Percentiles rank a stretch among this genome's conserved stretches.
These are phyloP conservation scores for Fusarium austroafricanum DNA, from an alignment of 2,329 filamentous ascomycete species.

Conservation along the genomic window DNA sequence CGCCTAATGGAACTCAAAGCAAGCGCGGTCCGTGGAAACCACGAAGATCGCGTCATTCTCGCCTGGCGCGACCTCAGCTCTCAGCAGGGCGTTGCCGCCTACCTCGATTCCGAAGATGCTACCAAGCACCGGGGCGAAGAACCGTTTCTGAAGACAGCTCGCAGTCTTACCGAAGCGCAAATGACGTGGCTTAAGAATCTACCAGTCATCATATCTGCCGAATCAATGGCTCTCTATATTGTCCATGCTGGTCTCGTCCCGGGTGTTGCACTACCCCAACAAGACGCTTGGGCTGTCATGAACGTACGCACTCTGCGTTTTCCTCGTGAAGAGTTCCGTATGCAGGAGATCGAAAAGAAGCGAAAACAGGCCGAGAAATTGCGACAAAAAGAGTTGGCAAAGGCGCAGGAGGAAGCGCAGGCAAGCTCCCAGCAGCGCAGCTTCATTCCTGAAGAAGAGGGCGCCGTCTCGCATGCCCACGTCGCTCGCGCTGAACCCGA, in stretches of 20 bases:
- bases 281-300: constrained; percentile 86
- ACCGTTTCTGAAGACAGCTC: constrained; percentile 65
- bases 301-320: constrained; percentile 86
- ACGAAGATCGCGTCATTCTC: constrained; percentile 88
- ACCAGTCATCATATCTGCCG: constrained; percentile 82
- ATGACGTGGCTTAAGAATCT: constrained; percentile 75
- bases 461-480: neutral
- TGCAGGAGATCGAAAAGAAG: constrained; percentile 49
- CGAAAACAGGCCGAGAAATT: constrained; percentile 40
- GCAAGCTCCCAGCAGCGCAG: constrained; percentile 14
- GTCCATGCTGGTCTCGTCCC: constrained; percentile 91
- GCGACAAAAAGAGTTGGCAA: constrained; percentile 30
- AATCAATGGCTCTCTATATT: constrained; percentile 72
- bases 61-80: constrained; percentile 58
- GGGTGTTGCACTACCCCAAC: constrained; percentile 74
- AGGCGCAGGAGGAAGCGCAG: constrained; percentile 27
- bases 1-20: constrained; percentile 79
- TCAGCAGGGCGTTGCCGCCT: constrained; percentile 44
- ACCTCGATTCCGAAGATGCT: constrained; percentile 42
- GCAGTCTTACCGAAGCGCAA: constrained; percentile 67
- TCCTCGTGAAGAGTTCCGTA: constrained; percentile 56
- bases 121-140: constrained; percentile 50
- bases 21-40: constrained; percentile 88
- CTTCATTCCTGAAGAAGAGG: neutral
- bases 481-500: constrained; percentile 19